These are phyloP conservation scores for Diplodia mutila DNA, from an alignment of 2,329 filamentous ascomycete genomes.

Conservation along the genomic window DNA sequence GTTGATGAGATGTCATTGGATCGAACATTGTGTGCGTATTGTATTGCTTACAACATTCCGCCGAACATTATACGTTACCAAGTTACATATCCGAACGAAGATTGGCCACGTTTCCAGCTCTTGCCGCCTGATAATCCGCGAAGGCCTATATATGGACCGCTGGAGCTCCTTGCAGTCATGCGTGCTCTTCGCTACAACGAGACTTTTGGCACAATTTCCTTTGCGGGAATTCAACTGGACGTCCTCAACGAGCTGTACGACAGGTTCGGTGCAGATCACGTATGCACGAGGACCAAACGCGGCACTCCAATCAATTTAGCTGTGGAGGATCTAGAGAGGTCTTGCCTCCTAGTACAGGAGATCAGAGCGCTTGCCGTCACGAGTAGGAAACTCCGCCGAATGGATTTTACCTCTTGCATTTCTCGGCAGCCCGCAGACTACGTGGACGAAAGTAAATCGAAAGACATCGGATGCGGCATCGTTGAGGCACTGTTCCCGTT, in stretches of 20 bases:
- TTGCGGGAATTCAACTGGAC: conserved; percentile 67
- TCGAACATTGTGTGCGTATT: conserved; percentile 70
- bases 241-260: conserved; percentile 65
- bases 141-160: conserved; percentile 56
- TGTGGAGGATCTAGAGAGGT: conserved; percentile 56
- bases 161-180: conserved; percentile 72
- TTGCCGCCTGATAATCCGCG: conserved; percentile 57
- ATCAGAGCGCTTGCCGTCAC: conserved; percentile 69
- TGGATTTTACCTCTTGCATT: conserved; percentile 69
- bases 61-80: conserved; percentile 67
- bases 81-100: conserved; percentile 54
- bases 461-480: conserved; percentile 69
- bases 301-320: conserved; percentile 61
- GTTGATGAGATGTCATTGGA: conserved; percentile 67
- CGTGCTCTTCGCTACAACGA: conserved; percentile 72
- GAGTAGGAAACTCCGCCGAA: conserved; percentile 62
- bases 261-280: conserved; percentile 62
- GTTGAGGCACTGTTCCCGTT: conserved; percentile 71
- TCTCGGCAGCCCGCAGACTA: conserved; percentile 55
- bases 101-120: conserved; percentile 68
- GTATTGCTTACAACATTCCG: conserved; percentile 69
- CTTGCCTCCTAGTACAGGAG: conserved; percentile 69
- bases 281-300: conserved; percentile 61
- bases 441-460: conserved; percentile 50
- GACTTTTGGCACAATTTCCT: conserved; percentile 68